phyloP scores from a whole-genome alignment of 768 basidiomycete genomes.

The Hysterangium stoloniferum region DNA sequence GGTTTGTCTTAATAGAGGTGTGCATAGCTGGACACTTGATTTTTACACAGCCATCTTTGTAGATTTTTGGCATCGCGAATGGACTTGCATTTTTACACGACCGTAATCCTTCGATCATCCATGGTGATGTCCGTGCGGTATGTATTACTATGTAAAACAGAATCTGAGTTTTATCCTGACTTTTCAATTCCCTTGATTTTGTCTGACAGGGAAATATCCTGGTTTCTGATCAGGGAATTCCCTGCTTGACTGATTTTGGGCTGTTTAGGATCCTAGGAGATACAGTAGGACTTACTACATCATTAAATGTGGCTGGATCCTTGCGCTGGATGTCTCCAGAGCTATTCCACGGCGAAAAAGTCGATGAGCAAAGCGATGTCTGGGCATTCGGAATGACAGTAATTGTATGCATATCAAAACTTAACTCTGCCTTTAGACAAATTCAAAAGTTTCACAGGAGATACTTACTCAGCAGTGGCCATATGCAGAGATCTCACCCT shows the following conservation, averaged over 20 bases:
- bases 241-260: slow-evolving; percentile 1
- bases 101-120: slow-evolving; percentile 28
- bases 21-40: neutral
- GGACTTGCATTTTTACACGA: slow-evolving; percentile 39
- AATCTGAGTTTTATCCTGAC: no score
- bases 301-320: neutral
- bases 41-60: no score
- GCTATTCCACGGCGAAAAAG: neutral
- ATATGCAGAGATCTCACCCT: neutral
- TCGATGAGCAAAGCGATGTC: neutral
- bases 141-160: neutral
- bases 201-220: neutral
- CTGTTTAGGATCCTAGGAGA: neutral
- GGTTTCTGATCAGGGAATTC: neutral
- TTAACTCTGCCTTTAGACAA: neutral
- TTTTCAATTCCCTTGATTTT: no score
- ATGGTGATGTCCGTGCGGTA: slow-evolving; percentile 20
- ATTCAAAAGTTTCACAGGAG: neutral
- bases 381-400: slow-evolving; percentile 5
- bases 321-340: slow-evolving; percentile 2
- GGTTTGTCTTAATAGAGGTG: neutral
- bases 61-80: slow-evolving; percentile 38
- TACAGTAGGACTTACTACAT: neutral
- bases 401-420: neutral
- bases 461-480: neutral